Conservation (phyloP, 1,139 yeast species). For the Candida glucosophila region DNA sequence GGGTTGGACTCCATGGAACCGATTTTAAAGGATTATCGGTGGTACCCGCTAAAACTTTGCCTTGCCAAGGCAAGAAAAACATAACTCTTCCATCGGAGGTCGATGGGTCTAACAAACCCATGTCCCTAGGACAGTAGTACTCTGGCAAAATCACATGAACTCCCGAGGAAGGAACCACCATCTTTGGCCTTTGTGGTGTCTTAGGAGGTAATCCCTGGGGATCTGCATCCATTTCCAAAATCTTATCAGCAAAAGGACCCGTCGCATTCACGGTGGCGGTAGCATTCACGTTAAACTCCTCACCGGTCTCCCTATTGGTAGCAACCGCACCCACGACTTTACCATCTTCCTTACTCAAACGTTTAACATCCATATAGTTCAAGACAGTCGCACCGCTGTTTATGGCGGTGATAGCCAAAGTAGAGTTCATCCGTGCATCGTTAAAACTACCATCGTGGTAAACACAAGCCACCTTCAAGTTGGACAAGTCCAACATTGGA, state of each 20-base stretch:
- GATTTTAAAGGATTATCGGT: slow-evolving; percentile 76
- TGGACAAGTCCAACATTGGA: slow-evolving; percentile 77
- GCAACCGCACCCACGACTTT: slow-evolving; percentile 72
- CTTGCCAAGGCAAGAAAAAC: slow-evolving; percentile 98
- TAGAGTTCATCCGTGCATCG: slow-evolving; percentile 83
- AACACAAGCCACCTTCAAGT: slow-evolving; percentile 83
- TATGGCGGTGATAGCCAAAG: slow-evolving; percentile 80
- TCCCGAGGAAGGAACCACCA: slow-evolving; percentile 94
- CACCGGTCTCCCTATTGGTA: slow-evolving; percentile 64
- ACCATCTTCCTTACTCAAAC: slow-evolving; percentile 57
- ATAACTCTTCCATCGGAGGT: slow-evolving; percentile 95
- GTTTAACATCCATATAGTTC: slow-evolving; percentile 78
- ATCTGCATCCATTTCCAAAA: slow-evolving; percentile 80
- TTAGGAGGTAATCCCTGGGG: slow-evolving; percentile 57
- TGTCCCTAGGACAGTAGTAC: slow-evolving; percentile 78
- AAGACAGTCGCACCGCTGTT: slow-evolving; percentile 84
- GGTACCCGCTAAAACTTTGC: slow-evolving; percentile 92
- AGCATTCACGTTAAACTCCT: slow-evolving; percentile 50
- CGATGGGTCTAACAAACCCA: slow-evolving; percentile 87
- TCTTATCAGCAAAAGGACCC: slow-evolving; percentile 83
- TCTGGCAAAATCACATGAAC: slow-evolving; percentile 91
- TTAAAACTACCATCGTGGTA: slow-evolving; percentile 95
- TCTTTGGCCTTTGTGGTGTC: slow-evolving; percentile 43
- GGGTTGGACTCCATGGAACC: slow-evolving; percentile 78
- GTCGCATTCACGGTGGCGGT: slow-evolving; percentile 86